A percentile compares a stretch with the other conserved stretches of the same genome.
Evolutionary conservation across 2,329 filamentous ascomycete genomes (phyloP).

Genomic region (Macrophomina tecta): DNA sequence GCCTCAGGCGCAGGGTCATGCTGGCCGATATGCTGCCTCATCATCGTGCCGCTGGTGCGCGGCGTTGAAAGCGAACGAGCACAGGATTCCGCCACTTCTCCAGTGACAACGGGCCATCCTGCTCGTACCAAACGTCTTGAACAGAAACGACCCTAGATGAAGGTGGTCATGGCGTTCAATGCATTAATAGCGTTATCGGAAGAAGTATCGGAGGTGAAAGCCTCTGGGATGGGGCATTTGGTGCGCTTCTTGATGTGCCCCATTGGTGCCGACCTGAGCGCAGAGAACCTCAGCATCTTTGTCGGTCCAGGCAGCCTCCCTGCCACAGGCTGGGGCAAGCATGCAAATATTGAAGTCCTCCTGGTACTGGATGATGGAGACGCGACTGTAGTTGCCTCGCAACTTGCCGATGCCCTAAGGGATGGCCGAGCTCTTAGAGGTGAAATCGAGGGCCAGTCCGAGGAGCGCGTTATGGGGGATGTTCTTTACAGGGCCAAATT

Average conservation of each 20-base stretch:
- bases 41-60: neutral
- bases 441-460: conserved; percentile 14
- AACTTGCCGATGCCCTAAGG: conserved; percentile 1
- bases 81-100: conserved; percentile 31
- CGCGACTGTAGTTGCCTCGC: conserved; percentile 8
- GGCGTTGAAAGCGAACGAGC: conserved; percentile 29
- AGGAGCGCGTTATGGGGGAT: conserved; percentile 5
- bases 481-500: neutral
- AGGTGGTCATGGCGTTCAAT: conserved; percentile 13
- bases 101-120: neutral
- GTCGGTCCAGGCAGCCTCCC: conserved; percentile 8
- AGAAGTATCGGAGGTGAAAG: conserved; percentile 18
- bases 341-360: conserved; percentile 13
- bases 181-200: conserved; percentile 23
- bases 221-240: neutral
- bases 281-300: neutral
- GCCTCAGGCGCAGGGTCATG: neutral
- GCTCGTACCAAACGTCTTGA: conserved; percentile 3
- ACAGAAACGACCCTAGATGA: neutral
- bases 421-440: neutral
- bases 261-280: conserved; percentile 10
- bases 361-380: conserved; percentile 18
- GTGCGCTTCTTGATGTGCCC: conserved; percentile 23
- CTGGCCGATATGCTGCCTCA: conserved; percentile 5
- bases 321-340: conserved; percentile 14